Conservation (phyloP, 2,329 filamentous ascomycete genomes). For the Pyricularia sp. region DNA sequence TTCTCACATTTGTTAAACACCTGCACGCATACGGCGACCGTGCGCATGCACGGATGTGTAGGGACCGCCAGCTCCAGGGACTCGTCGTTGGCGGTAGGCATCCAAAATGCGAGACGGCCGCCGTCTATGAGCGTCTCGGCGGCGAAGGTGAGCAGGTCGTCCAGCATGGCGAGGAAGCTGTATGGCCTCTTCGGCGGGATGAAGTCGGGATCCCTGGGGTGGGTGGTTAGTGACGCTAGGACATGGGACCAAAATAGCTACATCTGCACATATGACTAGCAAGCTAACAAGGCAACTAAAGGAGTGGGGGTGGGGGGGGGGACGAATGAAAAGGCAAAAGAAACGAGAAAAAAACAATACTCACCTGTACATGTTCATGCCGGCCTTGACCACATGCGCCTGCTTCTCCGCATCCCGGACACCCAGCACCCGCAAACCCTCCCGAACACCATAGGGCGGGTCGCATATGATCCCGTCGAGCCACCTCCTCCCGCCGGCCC, state of each 20-base stretch:
- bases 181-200: conserved; percentile 88
- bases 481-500: conserved; percentile 28
- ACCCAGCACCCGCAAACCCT: conserved; percentile 83
- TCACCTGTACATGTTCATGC: conserved; percentile 59
- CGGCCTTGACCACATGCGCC: conserved; percentile 56
- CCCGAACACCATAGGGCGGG: conserved; percentile 89
- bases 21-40: conserved; percentile 73
- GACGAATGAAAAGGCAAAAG: not conserved
- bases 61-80: conserved; percentile 70
- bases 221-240: not conserved
- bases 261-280: not conserved
- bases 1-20: conserved; percentile 73
- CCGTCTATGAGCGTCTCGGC: conserved; percentile 65
- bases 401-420: conserved; percentile 55
- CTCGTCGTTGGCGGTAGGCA: conserved; percentile 81
- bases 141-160: conserved; percentile 81
- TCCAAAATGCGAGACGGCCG: conserved; percentile 88
- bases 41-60: conserved; percentile 62
- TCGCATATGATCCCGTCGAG: conserved; percentile 93
- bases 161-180: conserved; percentile 80
- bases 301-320: not conserved
- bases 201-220: conserved; percentile 49
- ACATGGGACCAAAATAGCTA: not conserved
- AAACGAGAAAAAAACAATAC: conserved; percentile 16
- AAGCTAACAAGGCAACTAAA: not conserved